These are phyloP conservation scores for Cladosporium colombiae DNA, from an alignment of 2,329 filamentous ascomycete species.

Conservation along the genomic window DNA sequence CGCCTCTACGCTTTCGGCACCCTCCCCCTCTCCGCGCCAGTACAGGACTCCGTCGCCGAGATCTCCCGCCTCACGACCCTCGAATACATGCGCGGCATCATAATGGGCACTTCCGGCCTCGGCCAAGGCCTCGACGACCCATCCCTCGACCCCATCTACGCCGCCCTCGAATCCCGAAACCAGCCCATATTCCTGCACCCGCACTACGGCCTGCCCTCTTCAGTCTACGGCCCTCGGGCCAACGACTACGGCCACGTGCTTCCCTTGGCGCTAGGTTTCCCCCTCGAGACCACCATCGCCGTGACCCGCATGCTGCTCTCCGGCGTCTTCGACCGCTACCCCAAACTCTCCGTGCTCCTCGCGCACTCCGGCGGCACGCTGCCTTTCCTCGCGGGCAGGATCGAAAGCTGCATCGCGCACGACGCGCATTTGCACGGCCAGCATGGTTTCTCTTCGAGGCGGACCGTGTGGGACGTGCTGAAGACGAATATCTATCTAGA, in stretches of 20 bases:
- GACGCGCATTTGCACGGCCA: slow-evolving; percentile 72
- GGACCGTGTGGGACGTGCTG: slow-evolving; percentile 64
- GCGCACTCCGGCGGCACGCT: slow-evolving; percentile 88
- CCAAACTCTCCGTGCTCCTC: slow-evolving; percentile 69
- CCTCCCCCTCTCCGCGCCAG: slow-evolving; percentile 71
- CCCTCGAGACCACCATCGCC: slow-evolving; percentile 89
- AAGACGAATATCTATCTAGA: slow-evolving; percentile 83
- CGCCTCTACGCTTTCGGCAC: slow-evolving; percentile 81
- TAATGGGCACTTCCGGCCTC: slow-evolving; percentile 81
- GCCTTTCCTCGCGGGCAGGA: slow-evolving; percentile 82
- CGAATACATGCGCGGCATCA: slow-evolving; percentile 75
- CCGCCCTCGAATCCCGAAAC: slow-evolving; percentile 63
- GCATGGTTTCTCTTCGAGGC: slow-evolving; percentile 59
- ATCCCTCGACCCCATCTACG: slow-evolving; percentile 69
- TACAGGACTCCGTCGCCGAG: slow-evolving; percentile 62
- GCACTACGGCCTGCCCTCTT: slow-evolving; percentile 81
- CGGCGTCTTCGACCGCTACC: slow-evolving; percentile 78
- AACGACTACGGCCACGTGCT: slow-evolving; percentile 84
- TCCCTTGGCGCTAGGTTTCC: slow-evolving; percentile 82
- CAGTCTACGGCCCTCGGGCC: slow-evolving; percentile 74
- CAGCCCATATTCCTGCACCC: slow-evolving; percentile 83
- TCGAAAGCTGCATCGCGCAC: slow-evolving; percentile 84
- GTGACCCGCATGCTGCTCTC: slow-evolving; percentile 84
- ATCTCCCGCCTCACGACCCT: slow-evolving; percentile 64
- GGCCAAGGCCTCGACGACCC: slow-evolving; percentile 80